Conservation (phyloP, 1,284 basidiomycete genomes). For the Ganoderma resinaceum region DNA sequence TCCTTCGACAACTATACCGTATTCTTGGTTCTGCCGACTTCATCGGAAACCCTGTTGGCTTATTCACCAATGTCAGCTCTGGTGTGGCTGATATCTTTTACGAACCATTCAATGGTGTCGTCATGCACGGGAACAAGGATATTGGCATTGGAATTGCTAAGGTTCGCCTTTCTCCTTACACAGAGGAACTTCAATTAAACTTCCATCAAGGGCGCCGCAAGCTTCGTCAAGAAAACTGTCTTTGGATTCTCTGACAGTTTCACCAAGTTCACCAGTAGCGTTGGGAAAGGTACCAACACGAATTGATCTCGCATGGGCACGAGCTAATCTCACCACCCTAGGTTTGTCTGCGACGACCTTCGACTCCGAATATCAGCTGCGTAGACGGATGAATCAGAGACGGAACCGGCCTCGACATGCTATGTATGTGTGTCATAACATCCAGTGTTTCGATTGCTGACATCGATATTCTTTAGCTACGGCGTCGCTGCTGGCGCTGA, state of each 20-base stretch:
- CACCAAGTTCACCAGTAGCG: conserved; percentile 96
- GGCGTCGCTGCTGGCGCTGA: conserved; percentile 95
- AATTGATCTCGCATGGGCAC: neutral
- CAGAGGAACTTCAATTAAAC: neutral
- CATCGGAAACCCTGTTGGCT: conserved; percentile 90
- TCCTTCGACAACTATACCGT: conserved; percentile 94
- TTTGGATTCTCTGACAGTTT: conserved; percentile 97
- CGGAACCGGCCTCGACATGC: conserved; percentile 97
- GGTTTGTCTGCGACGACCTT: conserved; percentile 96
- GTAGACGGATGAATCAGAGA: conserved; percentile 87
- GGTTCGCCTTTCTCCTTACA: conserved; percentile 48
- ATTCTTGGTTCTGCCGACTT: conserved; percentile 98
- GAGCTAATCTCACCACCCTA: conserved; percentile 37
- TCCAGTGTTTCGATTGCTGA: conserved; percentile 21
- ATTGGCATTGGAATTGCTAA: conserved; percentile 97
- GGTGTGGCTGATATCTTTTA: conserved; percentile 99
- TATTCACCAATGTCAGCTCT: conserved; percentile 98
- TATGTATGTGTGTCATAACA: conserved; percentile 63
- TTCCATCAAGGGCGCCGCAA: conserved; percentile 83
- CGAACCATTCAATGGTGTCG: conserved; percentile 96
- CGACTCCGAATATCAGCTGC: conserved; percentile 94
- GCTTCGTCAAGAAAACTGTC: conserved; percentile 98
- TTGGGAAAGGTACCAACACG: conserved; percentile 83
- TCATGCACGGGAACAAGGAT: conserved; percentile 97
- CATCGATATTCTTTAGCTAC: conserved; percentile 59